Conservation (phyloP, 805 yeast genomes). For the Candida khao-thaluensis region DNA sequence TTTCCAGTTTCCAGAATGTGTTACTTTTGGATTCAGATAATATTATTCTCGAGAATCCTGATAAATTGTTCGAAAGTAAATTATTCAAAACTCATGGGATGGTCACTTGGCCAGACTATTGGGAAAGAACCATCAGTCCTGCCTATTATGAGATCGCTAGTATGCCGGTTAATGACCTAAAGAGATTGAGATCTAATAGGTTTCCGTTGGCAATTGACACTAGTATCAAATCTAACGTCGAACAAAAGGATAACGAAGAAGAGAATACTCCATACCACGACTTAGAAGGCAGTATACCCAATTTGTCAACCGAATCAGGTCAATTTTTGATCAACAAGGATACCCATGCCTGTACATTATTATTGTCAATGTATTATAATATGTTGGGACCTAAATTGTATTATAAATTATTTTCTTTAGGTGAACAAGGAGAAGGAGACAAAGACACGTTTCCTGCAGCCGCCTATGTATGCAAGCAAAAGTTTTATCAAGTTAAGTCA, state of each 20-base stretch:
- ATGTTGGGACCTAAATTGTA: constrained; percentile 59
- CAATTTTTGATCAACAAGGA: constrained; percentile 59
- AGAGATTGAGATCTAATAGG: constrained; percentile 27
- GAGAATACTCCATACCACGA: constrained; percentile 53
- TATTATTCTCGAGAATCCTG: constrained; percentile 29
- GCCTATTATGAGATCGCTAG: constrained; percentile 36
- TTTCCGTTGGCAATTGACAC: constrained; percentile 22
- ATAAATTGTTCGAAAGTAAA: constrained; percentile 27
- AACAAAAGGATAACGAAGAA: constrained; percentile 12
- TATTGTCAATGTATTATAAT: constrained; percentile 65
- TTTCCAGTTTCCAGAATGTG: constrained; percentile 34
- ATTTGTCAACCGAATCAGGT: constrained; percentile 69
- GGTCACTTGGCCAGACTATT: constrained; percentile 46
- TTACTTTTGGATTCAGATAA: constrained; percentile 38
- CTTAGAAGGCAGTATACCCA: constrained; percentile 65
- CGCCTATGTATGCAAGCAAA: constrained; percentile 31
- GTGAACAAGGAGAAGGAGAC: constrained; percentile 43
- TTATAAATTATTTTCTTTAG: constrained; percentile 60
- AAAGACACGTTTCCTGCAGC: constrained; percentile 39
- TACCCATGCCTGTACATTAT: constrained; percentile 54
- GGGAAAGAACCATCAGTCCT: constrained; percentile 40
- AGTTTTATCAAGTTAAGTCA: constrained; percentile 43
- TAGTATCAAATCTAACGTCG: constrained; percentile 12
- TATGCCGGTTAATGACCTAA: constrained; percentile 26
- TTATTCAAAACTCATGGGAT: constrained; percentile 31